A percentile compares a stretch with the other conserved stretches of the same genome.
phyloP scores from a whole-genome alignment of 2,329 filamentous ascomycete genomes.

The Aspergillus terreus region DNA sequence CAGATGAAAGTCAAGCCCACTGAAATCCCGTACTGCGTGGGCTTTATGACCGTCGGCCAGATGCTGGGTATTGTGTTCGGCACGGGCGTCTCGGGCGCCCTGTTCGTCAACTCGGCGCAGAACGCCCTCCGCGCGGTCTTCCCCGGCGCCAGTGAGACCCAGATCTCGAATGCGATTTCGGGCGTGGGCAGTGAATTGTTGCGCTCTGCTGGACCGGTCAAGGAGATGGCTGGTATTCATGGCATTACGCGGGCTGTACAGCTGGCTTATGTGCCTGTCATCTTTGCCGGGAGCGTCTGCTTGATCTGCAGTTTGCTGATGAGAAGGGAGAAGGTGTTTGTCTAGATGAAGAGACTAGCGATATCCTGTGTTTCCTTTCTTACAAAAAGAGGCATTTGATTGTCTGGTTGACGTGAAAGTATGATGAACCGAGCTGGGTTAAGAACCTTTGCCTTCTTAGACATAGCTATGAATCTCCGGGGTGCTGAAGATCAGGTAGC shows the following conservation, averaged over 20 bases:
- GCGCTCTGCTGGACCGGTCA: not conserved
- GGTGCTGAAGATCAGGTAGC: too few relatives aligned
- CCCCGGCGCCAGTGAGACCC: not conserved
- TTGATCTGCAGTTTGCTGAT: not conserved
- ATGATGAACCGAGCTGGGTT: too few relatives aligned
- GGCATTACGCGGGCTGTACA: not conserved
- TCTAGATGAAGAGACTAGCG: not conserved
- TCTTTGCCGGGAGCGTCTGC: not conserved
- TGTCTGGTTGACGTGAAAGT: too few relatives aligned
- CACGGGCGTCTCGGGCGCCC: constrained; percentile 1
- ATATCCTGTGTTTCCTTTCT: too few relatives aligned
- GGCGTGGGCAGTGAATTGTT: not conserved
- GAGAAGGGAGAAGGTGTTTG: not conserved
- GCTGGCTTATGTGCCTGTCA: not conserved
- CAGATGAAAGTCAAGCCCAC: constrained; percentile 11
- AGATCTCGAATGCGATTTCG: not conserved
- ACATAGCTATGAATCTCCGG: too few relatives aligned
- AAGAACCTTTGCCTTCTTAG: too few relatives aligned
- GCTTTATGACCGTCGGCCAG: constrained; percentile 4
- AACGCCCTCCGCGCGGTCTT: not conserved
- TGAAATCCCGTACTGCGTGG: constrained; percentile 3
- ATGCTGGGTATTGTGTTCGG: constrained; percentile 1
- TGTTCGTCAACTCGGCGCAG: not conserved
- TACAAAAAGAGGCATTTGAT: too few relatives aligned
- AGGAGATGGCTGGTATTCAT: not conserved